A percentile compares a stretch with the other conserved stretches of the same genome.
These are phyloP conservation scores for Neocucurbitaria cava DNA, from an alignment of 2,329 filamentous ascomycete species.

Conservation along the genomic window DNA sequence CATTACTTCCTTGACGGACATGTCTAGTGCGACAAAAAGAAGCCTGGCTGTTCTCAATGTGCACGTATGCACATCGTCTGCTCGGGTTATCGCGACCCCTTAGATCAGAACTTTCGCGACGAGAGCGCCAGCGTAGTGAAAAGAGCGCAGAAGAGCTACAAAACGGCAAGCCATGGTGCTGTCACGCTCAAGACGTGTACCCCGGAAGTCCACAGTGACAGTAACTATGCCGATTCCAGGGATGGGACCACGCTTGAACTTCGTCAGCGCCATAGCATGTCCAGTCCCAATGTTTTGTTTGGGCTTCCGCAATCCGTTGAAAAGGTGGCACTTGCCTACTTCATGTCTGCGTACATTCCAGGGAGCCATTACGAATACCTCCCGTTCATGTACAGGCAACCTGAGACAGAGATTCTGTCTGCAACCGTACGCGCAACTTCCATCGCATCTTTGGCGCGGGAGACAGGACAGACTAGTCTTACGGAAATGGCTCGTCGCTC, in stretches of 20 bases:
- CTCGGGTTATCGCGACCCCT: conserved; percentile 20
- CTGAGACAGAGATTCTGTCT: background rate
- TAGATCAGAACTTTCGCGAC: conserved; percentile 21
- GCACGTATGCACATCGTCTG: conserved; percentile 16
- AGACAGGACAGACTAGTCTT: conserved; percentile 5
- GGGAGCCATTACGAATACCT: conserved; percentile 29
- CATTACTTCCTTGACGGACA: background rate
- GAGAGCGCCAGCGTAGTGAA: conserved; percentile 16
- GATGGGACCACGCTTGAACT: background rate
- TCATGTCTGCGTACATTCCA: conserved; percentile 23
- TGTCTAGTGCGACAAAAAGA: conserved; percentile 17
- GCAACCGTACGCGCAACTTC: conserved; percentile 16
- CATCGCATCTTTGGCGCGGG: conserved; percentile 15
- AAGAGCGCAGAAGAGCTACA: conserved; percentile 16
- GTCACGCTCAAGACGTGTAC: background rate
- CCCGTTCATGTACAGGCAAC: conserved; percentile 5
- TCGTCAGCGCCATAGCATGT: background rate
- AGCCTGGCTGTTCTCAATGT: conserved; percentile 20
- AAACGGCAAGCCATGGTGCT: background rate
- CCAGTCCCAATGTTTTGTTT: background rate
- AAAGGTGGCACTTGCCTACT: conserved; percentile 13
- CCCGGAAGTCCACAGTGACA: background rate
- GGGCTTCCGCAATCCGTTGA: conserved; percentile 1
- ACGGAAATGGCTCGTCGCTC: conserved; percentile 11
- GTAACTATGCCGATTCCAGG: background rate